phyloP scores from a whole-genome alignment of 1,139 yeast species.

The Hyphopichia buzzinii region DNA sequence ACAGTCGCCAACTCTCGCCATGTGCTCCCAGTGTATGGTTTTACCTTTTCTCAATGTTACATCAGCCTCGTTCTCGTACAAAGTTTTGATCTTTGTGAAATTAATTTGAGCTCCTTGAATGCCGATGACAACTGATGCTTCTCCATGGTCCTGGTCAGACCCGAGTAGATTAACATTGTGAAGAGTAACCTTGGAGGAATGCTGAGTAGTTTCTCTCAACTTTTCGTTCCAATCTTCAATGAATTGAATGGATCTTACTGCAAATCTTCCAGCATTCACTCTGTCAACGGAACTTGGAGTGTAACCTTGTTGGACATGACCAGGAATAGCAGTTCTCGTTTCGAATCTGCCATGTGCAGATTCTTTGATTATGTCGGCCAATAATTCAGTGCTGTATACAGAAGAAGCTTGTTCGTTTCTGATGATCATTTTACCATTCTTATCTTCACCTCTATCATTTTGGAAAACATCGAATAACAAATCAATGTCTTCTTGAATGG shows the following conservation, averaged over 20 bases:
- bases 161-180: conserved; percentile 2
- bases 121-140: conserved; percentile 61
- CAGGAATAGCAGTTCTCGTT: conserved; percentile 76
- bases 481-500: conserved; percentile 74
- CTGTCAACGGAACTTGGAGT: conserved; percentile 80
- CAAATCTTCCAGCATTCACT: conserved; percentile 66
- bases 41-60: conserved; percentile 62
- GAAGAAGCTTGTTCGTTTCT: conserved; percentile 69
- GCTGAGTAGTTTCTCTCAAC: conserved; percentile 1
- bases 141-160: conserved; percentile 7
- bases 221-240: conserved; percentile 47
- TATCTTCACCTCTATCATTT: conserved; percentile 74
- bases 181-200: conserved; percentile 3
- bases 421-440: conserved; percentile 72
- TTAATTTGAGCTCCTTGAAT: conserved; percentile 62
- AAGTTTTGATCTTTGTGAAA: conserved; percentile 52
- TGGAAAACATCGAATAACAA: conserved; percentile 67
- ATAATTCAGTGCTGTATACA: conserved; percentile 62
- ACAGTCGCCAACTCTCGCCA: conserved; percentile 60
- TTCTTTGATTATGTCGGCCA: conserved; percentile 68
- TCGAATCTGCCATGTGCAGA: conserved; percentile 68
- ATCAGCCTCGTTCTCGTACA: conserved; percentile 62
- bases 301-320: conserved; percentile 83
- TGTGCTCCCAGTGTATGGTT: conserved; percentile 64
- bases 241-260: conserved; percentile 67